phyloP scores from a whole-genome alignment of 2,329 filamentous ascomycete genomes.

The Ilyonectria mors-panacis region DNA sequence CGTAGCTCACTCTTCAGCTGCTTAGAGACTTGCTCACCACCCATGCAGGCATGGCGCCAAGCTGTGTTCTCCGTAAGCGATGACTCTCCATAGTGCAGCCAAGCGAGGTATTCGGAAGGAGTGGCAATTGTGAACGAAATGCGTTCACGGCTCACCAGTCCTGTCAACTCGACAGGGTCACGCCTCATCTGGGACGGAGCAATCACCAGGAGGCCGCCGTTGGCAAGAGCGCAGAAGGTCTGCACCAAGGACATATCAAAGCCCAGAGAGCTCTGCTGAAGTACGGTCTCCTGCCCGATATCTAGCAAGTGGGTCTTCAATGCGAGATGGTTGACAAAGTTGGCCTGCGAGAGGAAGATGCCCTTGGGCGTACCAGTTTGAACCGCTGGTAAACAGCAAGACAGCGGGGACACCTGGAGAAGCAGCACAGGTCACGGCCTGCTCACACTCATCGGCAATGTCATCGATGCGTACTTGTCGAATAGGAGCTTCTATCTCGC shows the following conservation, averaged over 20 bases:
- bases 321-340: slow-evolving; percentile 50
- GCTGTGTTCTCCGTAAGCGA: slow-evolving; percentile 6
- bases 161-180: slow-evolving; percentile 54
- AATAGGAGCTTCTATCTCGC: background rate
- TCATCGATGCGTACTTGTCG: slow-evolving; percentile 2
- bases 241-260: slow-evolving; percentile 61
- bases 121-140: slow-evolving; percentile 57
- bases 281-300: slow-evolving; percentile 45
- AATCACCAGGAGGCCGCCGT: slow-evolving; percentile 56
- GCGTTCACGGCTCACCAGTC: slow-evolving; percentile 52
- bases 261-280: slow-evolving; percentile 57
- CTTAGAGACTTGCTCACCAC: slow-evolving; percentile 16
- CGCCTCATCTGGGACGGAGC: slow-evolving; percentile 41
- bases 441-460: slow-evolving; percentile 24
- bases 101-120: slow-evolving; percentile 58
- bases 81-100: slow-evolving; percentile 44
- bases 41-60: slow-evolving; percentile 24
- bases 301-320: slow-evolving; percentile 34
- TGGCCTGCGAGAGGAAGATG: slow-evolving; percentile 51
- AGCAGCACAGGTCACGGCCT: background rate
- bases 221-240: slow-evolving; percentile 53
- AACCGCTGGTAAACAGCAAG: slow-evolving; percentile 54
- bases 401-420: slow-evolving; percentile 36
- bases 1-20: slow-evolving; percentile 37
- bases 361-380: slow-evolving; percentile 59